Conservation (phyloP, 768 basidiomycete genomes). For the Amanita rubescens region DNA sequence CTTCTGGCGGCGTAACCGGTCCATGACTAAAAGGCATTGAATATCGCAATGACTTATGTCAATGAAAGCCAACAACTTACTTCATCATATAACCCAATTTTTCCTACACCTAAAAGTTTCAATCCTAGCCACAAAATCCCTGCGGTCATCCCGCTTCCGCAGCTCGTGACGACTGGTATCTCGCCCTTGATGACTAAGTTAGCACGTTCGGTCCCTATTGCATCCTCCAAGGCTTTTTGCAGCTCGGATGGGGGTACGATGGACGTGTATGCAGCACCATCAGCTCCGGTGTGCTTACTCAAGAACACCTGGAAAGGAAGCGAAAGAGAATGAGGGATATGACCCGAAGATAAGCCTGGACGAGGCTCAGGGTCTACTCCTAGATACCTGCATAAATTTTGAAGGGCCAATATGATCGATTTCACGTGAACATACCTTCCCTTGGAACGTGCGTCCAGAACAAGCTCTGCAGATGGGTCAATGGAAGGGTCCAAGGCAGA, state of each 20-base stretch:
- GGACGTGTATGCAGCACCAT: slow-evolving; percentile 47
- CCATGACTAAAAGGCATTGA: slow-evolving; percentile 67
- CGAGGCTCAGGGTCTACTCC: slow-evolving; percentile 87
- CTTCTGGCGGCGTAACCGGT: slow-evolving; percentile 81
- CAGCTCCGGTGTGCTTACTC: slow-evolving; percentile 29
- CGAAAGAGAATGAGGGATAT: slow-evolving; percentile 83
- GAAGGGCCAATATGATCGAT: neutral
- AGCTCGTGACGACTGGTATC: slow-evolving; percentile 61
- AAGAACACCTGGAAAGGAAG: slow-evolving; percentile 80
- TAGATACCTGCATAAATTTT: slow-evolving; percentile 47
- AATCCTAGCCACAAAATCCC: slow-evolving; percentile 91
- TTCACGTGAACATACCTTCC: slow-evolving; percentile 51
- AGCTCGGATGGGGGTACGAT: slow-evolving; percentile 54
- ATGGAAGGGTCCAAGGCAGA: slow-evolving; percentile 38
- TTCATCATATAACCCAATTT: slow-evolving; percentile 87
- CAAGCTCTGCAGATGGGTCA: slow-evolving; percentile 48
- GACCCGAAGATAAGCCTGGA: slow-evolving; percentile 80
- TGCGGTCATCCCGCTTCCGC: slow-evolving; percentile 99
- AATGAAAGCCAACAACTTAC: slow-evolving; percentile 37
- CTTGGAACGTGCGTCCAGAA: slow-evolving; percentile 83
- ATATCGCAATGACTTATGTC: slow-evolving; percentile 7
- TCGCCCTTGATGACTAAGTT: slow-evolving; percentile 54
- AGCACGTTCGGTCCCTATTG: slow-evolving; percentile 51
- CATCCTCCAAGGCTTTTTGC: slow-evolving; percentile 47
- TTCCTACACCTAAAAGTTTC: slow-evolving; percentile 54